These are phyloP conservation scores for Cairneyella variabilis DNA, from an alignment of 495 filamentous ascomycete genomes.

Conservation along the genomic window DNA sequence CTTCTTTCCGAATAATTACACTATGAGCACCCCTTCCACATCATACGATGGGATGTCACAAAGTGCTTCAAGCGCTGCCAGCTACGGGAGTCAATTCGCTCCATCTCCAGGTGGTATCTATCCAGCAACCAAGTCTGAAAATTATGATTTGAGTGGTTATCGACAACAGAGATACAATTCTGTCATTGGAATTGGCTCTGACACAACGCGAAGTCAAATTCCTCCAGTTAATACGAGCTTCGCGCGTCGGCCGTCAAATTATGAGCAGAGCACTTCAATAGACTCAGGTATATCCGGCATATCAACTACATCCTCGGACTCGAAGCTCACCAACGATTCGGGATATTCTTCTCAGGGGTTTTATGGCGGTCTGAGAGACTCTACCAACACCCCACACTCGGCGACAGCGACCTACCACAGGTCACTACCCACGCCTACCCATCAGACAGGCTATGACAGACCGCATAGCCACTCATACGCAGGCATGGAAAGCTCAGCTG, in stretches of 20 bases:
- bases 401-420: constrained; percentile 10
- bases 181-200: constrained; percentile 13
- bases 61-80: background rate
- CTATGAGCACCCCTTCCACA: constrained; percentile 1
- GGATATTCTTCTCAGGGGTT: constrained; percentile 20
- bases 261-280: constrained; percentile 13
- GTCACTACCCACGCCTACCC: constrained; percentile 19
- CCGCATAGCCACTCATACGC: constrained; percentile 6
- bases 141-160: constrained; percentile 19
- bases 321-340: constrained; percentile 21
- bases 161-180: constrained; percentile 19
- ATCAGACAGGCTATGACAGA: constrained; percentile 13
- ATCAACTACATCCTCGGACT: constrained; percentile 14
- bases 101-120: constrained; percentile 14
- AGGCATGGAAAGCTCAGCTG: constrained; percentile 2
- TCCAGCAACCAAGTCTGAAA: constrained; percentile 15
- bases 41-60: constrained; percentile 10
- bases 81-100: constrained; percentile 14
- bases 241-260: constrained; percentile 15
- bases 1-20: constrained; percentile 17
- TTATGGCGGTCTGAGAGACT: constrained; percentile 13
- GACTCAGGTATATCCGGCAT: constrained; percentile 20
- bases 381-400: constrained; percentile 10
- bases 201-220: constrained; percentile 12
- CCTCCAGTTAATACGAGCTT: constrained; percentile 15